A percentile compares a stretch with the other conserved stretches of the same genome.
phyloP scores from a whole-genome alignment of 2,329 filamentous ascomycete species.

The Rasamsonia emersonii region DNA sequence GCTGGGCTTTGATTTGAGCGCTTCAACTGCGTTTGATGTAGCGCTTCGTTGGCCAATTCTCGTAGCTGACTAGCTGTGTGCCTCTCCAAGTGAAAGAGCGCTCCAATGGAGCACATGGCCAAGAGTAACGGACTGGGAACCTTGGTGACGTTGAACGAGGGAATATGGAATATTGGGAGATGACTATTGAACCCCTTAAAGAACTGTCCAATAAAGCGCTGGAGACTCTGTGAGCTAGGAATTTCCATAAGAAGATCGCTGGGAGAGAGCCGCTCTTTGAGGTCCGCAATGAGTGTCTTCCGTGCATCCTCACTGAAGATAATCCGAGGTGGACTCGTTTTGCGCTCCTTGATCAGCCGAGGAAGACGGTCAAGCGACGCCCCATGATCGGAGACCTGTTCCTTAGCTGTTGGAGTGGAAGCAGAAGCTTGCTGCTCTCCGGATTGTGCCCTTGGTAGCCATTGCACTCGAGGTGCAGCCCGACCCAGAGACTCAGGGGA shows the following conservation, averaged over 20 bases:
- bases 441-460: no score
- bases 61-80: slow-evolving; percentile 17
- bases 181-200: slow-evolving; percentile 26
- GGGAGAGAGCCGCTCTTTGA: slow-evolving; percentile 1
- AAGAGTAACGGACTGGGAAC: slow-evolving; percentile 22
- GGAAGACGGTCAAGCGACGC: not conserved
- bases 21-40: slow-evolving; percentile 1
- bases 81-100: slow-evolving; percentile 21
- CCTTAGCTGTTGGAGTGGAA: no score
- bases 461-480: no score
- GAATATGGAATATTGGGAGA: slow-evolving; percentile 25
- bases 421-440: no score
- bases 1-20: slow-evolving; percentile 1
- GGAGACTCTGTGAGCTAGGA: slow-evolving; percentile 11
- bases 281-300: slow-evolving; percentile 9
- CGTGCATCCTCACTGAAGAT: slow-evolving; percentile 11
- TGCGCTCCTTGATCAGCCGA: slow-evolving; percentile 2
- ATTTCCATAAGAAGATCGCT: slow-evolving; percentile 2
- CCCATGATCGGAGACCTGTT: no score
- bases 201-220: slow-evolving; percentile 21
- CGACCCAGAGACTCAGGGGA: no score
- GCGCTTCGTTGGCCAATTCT: slow-evolving; percentile 6
- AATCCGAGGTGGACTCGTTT: slow-evolving; percentile 3
- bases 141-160: slow-evolving; percentile 18
- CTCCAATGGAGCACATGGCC: slow-evolving; percentile 29